A percentile compares a stretch with the other conserved stretches of the same genome.
Conservation (phyloP, 208 protist species). For the Borovskyia barvae region DNA sequence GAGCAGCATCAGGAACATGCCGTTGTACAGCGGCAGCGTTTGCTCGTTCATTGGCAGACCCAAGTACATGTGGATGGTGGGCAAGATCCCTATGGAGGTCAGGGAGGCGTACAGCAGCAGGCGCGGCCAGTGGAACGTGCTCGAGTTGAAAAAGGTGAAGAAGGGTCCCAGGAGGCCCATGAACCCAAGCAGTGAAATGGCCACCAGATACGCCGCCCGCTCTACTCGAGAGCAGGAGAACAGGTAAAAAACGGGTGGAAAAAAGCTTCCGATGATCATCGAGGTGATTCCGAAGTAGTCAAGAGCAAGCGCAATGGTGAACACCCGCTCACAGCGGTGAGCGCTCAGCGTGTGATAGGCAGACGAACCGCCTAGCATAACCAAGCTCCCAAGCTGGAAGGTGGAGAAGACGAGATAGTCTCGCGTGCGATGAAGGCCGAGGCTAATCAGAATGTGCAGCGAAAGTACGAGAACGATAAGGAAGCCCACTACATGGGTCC, state of each 20-base stretch:
- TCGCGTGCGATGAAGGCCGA: constrained; percentile 21
- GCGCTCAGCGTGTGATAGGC: constrained; percentile 72
- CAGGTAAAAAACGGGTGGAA: constrained; percentile 79
- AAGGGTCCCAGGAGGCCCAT: constrained; percentile 75
- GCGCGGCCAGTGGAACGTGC: constrained; percentile 40
- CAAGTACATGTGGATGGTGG: constrained; percentile 67
- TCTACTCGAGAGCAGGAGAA: constrained; percentile 64
- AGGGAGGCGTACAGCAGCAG: constrained; percentile 76
- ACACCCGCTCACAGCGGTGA: constrained; percentile 51
- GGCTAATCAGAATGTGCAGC: constrained; percentile 39
- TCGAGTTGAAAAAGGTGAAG: constrained; percentile 53
- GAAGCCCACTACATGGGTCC: constrained; percentile 79
- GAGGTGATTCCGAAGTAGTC: constrained; percentile 88
- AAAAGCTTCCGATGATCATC: constrained; percentile 78
- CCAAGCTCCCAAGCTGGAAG: constrained; percentile 66
- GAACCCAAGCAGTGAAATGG: constrained; percentile 66
- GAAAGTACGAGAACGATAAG: constrained; percentile 56
- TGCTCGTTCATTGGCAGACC: constrained; percentile 36
- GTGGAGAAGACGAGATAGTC: constrained; percentile 57
- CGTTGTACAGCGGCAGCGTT: constrained; percentile 41
- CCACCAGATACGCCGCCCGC: constrained; percentile 58
- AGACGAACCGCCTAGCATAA: constrained; percentile 70
- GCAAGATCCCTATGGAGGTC: constrained; percentile 62
- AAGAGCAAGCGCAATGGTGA: constrained; percentile 52
- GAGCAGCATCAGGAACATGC: constrained; percentile 61